phyloP scores from a whole-genome alignment of 257 asterid genomes.

The Solanum okadae region DNA sequence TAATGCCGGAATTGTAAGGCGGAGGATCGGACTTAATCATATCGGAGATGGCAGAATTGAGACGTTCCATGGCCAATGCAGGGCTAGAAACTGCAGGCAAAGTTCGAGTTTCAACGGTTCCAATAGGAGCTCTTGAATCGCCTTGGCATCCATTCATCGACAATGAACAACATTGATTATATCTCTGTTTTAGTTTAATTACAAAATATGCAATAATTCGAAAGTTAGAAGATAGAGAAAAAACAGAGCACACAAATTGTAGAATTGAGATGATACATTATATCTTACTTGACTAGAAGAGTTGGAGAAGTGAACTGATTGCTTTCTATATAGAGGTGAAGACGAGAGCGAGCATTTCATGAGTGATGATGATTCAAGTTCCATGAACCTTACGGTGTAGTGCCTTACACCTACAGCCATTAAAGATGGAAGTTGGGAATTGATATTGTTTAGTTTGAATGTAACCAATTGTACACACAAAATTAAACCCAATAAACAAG shows the following conservation, averaged over 20 bases:
- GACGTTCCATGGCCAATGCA: slow-evolving; percentile 47
- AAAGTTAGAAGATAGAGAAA: background rate
- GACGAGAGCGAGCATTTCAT: slow-evolving; percentile 21
- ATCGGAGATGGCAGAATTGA: slow-evolving; percentile 50
- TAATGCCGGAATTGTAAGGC: slow-evolving; percentile 49
- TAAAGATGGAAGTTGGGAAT: background rate
- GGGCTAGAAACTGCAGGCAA: slow-evolving; percentile 40
- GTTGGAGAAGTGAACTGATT: slow-evolving; percentile 26
- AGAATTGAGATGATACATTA: background rate
- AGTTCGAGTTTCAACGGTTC: slow-evolving; percentile 50
- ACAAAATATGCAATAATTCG: background rate
- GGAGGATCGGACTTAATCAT: slow-evolving; percentile 30
- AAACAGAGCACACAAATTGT: background rate
- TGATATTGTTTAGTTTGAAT: background rate
- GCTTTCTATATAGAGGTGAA: slow-evolving; percentile 11
- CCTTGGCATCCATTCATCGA: slow-evolving; percentile 68
- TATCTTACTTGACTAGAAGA: background rate
- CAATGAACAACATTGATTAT: slow-evolving; percentile 32
- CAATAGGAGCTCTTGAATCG: slow-evolving; percentile 50
- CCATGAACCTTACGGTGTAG: slow-evolving; percentile 31
- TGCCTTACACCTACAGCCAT: slow-evolving; percentile 28
- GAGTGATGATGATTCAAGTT: slow-evolving; percentile 20
- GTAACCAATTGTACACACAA: background rate
- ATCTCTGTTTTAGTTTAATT: slow-evolving; percentile 17
- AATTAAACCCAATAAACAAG: background rate